Evolutionary conservation across 176 grass and related monocot genomes (phyloP).

Genomic region (Hordeum marinum): DNA sequence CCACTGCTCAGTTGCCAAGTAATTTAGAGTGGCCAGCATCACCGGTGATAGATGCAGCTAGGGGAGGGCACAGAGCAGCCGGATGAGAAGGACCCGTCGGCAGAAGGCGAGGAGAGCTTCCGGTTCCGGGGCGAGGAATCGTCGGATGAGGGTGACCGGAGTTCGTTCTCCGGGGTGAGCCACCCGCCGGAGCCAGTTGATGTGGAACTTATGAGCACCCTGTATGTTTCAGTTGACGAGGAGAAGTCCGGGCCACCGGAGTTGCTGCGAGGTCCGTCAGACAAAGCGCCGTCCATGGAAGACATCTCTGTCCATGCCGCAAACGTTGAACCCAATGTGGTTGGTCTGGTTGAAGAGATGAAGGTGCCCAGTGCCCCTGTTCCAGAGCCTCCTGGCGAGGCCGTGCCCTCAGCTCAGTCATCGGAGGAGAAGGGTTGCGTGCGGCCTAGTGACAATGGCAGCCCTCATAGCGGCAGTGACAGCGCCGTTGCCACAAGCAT

Average conservation of each 20-base stretch:
- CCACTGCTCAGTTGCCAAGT: slow-evolving; percentile 27
- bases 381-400: background rate
- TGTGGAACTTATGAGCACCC: slow-evolving; percentile 73
- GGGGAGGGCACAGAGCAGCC: slow-evolving; percentile 31
- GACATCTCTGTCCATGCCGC: slow-evolving; percentile 43
- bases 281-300: slow-evolving; percentile 63
- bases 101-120: slow-evolving; percentile 67
- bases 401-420: slow-evolving; percentile 29
- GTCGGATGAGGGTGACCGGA: slow-evolving; percentile 46
- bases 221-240: slow-evolving; percentile 70
- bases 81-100: slow-evolving; percentile 44
- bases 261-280: slow-evolving; percentile 42
- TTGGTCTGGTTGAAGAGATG: slow-evolving; percentile 39
- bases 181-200: slow-evolving; percentile 86
- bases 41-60: slow-evolving; percentile 22
- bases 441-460: slow-evolving; percentile 81
- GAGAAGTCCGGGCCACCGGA: slow-evolving; percentile 40
- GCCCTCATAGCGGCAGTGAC: slow-evolving; percentile 73
- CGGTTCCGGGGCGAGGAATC: slow-evolving; percentile 50
- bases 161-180: slow-evolving; percentile 76
- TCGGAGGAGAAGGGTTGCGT: slow-evolving; percentile 55
- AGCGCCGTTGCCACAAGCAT: slow-evolving; percentile 46
- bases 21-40: slow-evolving; percentile 29
- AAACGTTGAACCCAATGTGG: slow-evolving; percentile 29
- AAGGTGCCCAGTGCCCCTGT: slow-evolving; percentile 17